Base-by-base conservation (phyloP, 2,329 filamentous ascomycete genomes). In the Ceratocystis destructans region DNA sequence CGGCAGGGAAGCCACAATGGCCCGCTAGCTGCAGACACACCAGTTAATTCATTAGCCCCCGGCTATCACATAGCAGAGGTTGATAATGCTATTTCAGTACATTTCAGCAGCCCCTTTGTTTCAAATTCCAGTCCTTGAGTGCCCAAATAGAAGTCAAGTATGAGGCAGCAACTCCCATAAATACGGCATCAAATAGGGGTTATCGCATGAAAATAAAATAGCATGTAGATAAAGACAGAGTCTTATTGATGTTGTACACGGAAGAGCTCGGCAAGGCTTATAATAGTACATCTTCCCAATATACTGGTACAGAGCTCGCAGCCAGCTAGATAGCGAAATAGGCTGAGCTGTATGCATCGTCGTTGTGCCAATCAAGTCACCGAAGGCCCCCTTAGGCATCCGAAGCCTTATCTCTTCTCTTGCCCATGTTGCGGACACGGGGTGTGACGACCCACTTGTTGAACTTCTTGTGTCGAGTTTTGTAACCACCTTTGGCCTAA, bases 401-500 rank as follows among this genome's bases (percentile, higher is more conserved):
- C 15, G 69, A 65, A 46, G 67, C 83, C 79, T 88, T 88, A 74
- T 81, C 78, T 76, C 86, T 86, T 73, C 92, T 85, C 81, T 93
- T 95, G 77, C 93, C 93, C 77, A 96, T 88, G 79, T 96, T 97
- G 73, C 94, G 87, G 66, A 84, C 83, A 72, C 92, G 85, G 68
- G 91, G 83, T 69, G 87, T 84, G 61, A 97, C 90, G 70, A 99
- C 88, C 79, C 88, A 92, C 75, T 88, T 94, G 81, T 97, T 96
- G 77, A 88, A 78, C 76, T 96, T 96, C 80, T 88, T 95, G 72
- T 85, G 85, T 70, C 93, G 85, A 61, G 93, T 96, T 83, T 96
- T 97, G 84, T 87, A 96, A 69, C 89, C 89, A 75, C 87, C 85
- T 82, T 93, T 93, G 76, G 89, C 83, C 82, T 85, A 69, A 67